Evolutionary conservation across 495 filamentous ascomycete genomes (phyloP).

Genomic region (Talaromyces liani): DNA sequence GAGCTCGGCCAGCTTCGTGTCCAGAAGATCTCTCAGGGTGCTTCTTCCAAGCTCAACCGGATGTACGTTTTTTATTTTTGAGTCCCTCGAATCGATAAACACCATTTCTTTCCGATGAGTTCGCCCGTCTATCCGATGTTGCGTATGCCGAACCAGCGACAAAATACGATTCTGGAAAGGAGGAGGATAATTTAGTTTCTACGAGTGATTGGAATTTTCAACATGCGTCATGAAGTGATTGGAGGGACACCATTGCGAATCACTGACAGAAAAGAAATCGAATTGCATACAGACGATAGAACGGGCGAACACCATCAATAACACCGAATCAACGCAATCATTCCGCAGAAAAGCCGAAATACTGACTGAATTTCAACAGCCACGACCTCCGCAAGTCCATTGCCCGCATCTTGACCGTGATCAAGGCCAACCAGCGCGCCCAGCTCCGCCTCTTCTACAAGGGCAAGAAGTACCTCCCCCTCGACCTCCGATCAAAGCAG

Average conservation of each 20-base stretch:
- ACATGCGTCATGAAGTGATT: background rate
- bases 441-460: constrained; percentile 99
- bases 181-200: background rate
- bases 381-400: constrained; percentile 99
- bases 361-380: constrained; percentile 35
- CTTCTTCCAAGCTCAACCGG: constrained; percentile 88
- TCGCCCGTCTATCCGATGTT: constrained; percentile 5
- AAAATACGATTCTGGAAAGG: constrained; percentile 12
- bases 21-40: constrained; percentile 93
- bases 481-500: constrained; percentile 94
- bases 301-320: background rate
- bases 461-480: constrained; percentile 96
- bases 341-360: background rate
- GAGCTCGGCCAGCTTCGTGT: constrained; percentile 90
- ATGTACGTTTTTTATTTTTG: constrained; percentile 64
- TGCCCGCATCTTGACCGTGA: constrained; percentile 94
- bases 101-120: background rate
- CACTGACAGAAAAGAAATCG: constrained; percentile 5
- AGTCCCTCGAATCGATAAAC: background rate
- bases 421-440: constrained; percentile 96
- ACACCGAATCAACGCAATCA: constrained; percentile 7
- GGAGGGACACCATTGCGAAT: background rate
- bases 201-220: background rate
- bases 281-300: constrained; percentile 3
- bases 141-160: constrained; percentile 9